These are phyloP conservation scores for Hypoxylon sp. DNA, from an alignment of 2,329 filamentous ascomycete genomes.

Conservation along the genomic window DNA sequence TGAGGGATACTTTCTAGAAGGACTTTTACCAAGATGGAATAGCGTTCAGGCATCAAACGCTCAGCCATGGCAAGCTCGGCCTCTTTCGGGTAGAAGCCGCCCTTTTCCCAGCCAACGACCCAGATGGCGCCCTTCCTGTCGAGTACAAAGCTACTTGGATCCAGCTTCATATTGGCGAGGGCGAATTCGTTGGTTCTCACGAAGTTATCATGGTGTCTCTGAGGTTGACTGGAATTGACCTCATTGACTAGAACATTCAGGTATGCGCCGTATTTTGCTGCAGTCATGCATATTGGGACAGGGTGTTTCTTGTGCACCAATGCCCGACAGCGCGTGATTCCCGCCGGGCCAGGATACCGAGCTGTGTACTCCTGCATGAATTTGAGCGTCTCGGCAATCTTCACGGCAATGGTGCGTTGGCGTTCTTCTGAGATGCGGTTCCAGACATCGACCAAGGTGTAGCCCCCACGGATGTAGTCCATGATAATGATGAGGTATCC, in stretches of 20 bases:
- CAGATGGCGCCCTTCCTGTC: conserved; percentile 4
- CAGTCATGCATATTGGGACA: neutral
- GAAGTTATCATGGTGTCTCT: neutral
- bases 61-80: conserved; percentile 22
- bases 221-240: neutral
- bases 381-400: neutral
- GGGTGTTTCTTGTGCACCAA: neutral
- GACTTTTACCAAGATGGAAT: neutral
- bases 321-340: neutral
- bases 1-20: neutral
- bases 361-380: conserved; percentile 9
- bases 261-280: conserved; percentile 1
- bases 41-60: neutral
- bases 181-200: neutral
- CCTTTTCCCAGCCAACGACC: conserved; percentile 28
- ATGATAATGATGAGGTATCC: conserved; percentile 20
- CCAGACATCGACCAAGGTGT: conserved; percentile 24
- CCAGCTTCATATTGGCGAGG: conserved; percentile 26
- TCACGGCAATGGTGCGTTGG: neutral
- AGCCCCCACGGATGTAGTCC: conserved; percentile 26
- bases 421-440: neutral
- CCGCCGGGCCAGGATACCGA: conserved; percentile 6
- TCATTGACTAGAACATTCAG: conserved; percentile 4
- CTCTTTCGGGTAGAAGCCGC: conserved; percentile 21
- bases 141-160: conserved; percentile 25